Evolutionary conservation across 2,329 filamentous ascomycete species (phyloP).

Genomic region (Purpureocillium lavendulum): DNA sequence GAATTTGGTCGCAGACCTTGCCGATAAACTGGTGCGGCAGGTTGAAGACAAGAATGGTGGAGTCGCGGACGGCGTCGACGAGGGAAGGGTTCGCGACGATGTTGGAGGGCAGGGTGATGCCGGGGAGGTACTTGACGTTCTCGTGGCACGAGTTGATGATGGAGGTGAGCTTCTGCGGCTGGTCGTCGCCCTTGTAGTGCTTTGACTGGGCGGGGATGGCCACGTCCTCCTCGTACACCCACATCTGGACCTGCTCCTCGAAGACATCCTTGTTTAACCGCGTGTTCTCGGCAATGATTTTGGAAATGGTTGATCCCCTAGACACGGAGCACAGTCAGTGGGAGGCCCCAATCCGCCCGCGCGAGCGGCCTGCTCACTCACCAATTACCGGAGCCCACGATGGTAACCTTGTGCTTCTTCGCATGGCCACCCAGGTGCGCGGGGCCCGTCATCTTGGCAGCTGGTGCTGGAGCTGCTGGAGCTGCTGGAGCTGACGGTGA

Average conservation of each 20-base stretch:
- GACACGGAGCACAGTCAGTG: background rate
- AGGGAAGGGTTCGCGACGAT: constrained; percentile 77
- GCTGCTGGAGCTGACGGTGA: constrained; percentile 3
- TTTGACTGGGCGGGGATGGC: constrained; percentile 62
- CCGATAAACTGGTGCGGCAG: constrained; percentile 93
- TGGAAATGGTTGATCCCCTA: constrained; percentile 94
- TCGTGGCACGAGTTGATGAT: constrained; percentile 91
- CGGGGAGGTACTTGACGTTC: constrained; percentile 97
- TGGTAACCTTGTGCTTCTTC: constrained; percentile 84
- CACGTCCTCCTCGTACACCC: constrained; percentile 94
- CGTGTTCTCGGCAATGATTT: constrained; percentile 92
- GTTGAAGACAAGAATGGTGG: constrained; percentile 92
- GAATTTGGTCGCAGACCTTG: constrained; percentile 73
- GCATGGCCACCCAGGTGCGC: constrained; percentile 37
- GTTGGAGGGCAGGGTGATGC: constrained; percentile 74
- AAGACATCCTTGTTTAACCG: constrained; percentile 71
- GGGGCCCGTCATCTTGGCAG: constrained; percentile 22
- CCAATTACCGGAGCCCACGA: constrained; percentile 97
- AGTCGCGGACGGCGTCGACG: constrained; percentile 69
- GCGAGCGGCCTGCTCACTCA: constrained; percentile 28
- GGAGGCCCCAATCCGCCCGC: background rate
- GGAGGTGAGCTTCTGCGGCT: constrained; percentile 77
- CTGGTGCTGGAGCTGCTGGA: constrained; percentile 2
- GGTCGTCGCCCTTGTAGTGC: constrained; percentile 61
- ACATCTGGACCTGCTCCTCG: constrained; percentile 90